Evolutionary conservation across 148 eudicot genomes (phyloP), one percentile per base, ranked within the genome.

Genomic region (Spergularia marina): DNA sequence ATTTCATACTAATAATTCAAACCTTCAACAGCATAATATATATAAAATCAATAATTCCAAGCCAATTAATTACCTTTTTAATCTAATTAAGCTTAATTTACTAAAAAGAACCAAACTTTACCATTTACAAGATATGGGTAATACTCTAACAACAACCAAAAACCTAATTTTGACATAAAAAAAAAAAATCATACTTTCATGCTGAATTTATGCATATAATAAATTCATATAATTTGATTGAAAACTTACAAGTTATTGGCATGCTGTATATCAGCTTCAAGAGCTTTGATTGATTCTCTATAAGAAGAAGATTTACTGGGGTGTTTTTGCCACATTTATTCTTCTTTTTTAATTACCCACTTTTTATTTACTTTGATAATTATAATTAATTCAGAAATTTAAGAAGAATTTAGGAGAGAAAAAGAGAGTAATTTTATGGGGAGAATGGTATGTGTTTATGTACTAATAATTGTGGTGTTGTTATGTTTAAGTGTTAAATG

Each of bases 181-280:
- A n/a, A 10, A 20, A 40, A 66, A 49, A 51, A 44, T 68, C 23
- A 51, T 47, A 44, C 55, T 47, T 44, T 36, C 54, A 30, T 70
- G 20, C 17, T 30, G 51, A 12, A 68, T 49, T 49, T 68, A 14
- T 68, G 6, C 25, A 53, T 30, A 66, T 17, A 66, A 66, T 2
- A 12, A 65, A 36, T 1, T 12, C 30, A 49, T 68, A 25, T 41
- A 47, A 3, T 5, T 40, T 7, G 6, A 56, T 56, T 60, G 39
- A 8, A 8, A 23, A 65, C 86, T 86, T 88, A 91, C 97, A 93
- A 76, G 60, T 54, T 82, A 81, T 93, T 93, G 83, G 98, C 97
- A 91, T 93, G 94, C 17, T 88, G 97, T 49, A 93, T 84, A 86
- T 93, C 90, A 89, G 94, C 92, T 86, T 91, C 97, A 82, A 91